Evolutionary conservation across 169 alveolate genomes (phyloP), one percentile per base, ranked within the genome.

Genomic region (Cryptosporidium felis): DNA sequence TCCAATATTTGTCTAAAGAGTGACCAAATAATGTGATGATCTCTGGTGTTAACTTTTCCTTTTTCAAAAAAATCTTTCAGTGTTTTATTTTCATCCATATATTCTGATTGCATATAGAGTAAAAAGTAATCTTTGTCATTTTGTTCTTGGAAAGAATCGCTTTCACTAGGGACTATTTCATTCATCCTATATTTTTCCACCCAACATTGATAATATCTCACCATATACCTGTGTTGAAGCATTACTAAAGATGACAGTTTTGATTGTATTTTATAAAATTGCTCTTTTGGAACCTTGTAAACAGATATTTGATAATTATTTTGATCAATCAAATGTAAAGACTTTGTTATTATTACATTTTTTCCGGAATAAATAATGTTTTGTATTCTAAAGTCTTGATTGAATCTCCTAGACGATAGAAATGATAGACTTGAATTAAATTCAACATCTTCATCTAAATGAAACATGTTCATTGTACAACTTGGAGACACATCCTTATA

Each of bases 181-280:
- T n/a, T n/a, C n/a, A n/a, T n/a, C n/a, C 32, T 42, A 56, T 42
- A 56, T 56, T 56, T 47, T 10, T 74, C 85, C 5, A 74, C 58
- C 85, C 85, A 74, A 74, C 85, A 74, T 49, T 74, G 85, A 21
- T 74, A 74, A 38, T 74, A 74, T 56, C 85, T 74, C 14, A 36
- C 67, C 53, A 74, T 74, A 34, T 36, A 74, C 14, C 66, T 49
- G 26, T 74, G 85, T 74, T 74, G 85, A 30, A 58, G 66, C 85
- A 74, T 74, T 49, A 56, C 58, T 53, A 74, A 53, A 21, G 85
- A 74, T 9, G 85, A 74, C 21, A 51, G 26, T 51, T 40, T 49
- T 32, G 60, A n/a, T 18, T 30, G 45, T 40, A 74, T 74, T 5
- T 53, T n/a, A 36, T 53, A 30, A 74, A 38, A 53, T 74, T 38